These are phyloP conservation scores for Globisporangium rhizosaccharum DNA, from an alignment of 352 stramenopile species.

Conservation along the genomic window DNA sequence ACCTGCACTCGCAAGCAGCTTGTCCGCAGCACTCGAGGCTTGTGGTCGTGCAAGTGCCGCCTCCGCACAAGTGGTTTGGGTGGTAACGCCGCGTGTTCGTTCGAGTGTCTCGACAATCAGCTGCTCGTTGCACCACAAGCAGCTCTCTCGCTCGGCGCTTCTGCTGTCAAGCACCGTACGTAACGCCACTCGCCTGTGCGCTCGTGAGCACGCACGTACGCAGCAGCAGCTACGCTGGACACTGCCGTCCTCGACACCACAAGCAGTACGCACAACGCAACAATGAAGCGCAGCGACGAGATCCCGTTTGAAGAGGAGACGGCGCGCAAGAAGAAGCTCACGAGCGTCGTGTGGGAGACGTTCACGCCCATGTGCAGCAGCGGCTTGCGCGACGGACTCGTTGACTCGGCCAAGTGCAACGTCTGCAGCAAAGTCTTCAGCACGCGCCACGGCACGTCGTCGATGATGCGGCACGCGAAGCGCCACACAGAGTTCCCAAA, in stretches of 20 bases:
- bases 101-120: too few species aligned
- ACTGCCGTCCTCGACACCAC: conserved; percentile 37
- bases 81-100: too few species aligned
- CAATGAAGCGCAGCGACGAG: conserved; percentile 44
- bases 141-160: too few species aligned
- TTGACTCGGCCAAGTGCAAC: conserved; percentile 72
- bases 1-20: not conserved
- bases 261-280: conserved; percentile 15
- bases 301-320: conserved; percentile 65
- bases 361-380: conserved; percentile 69
- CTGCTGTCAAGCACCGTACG: too few species aligned
- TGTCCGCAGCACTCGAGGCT: too few species aligned
- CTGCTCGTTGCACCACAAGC: too few species aligned
- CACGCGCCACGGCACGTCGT: conserved; percentile 73
- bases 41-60: too few species aligned
- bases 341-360: conserved; percentile 77
- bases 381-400: conserved; percentile 54
- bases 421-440: conserved; percentile 77
- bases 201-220: not conserved
- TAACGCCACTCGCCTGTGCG: too few species aligned
- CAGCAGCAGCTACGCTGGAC: not conserved
- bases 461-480: conserved; percentile 82
- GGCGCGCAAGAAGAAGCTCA: conserved; percentile 77
- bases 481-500: conserved; percentile 67
- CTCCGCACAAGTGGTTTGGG: too few species aligned